phyloP scores from a whole-genome alignment of 2,329 filamentous ascomycete genomes.

The Neonectria punicea region DNA sequence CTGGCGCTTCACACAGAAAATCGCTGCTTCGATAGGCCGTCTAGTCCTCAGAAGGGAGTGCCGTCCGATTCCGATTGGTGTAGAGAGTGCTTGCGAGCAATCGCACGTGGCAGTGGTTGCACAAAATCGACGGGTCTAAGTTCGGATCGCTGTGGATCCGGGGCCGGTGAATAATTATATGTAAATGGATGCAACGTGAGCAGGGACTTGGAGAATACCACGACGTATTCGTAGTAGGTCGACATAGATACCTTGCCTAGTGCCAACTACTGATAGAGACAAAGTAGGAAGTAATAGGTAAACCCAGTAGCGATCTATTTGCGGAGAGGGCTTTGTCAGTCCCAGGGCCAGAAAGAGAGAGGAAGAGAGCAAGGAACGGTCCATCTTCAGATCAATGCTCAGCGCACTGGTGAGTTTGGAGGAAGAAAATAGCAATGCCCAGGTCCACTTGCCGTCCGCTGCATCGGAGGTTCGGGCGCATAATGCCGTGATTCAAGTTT shows the following conservation, averaged over 20 bases:
- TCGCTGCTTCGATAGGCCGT: slow-evolving; percentile 14
- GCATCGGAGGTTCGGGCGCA: slow-evolving; percentile 16
- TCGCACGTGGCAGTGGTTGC: slow-evolving; percentile 40
- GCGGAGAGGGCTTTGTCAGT: slow-evolving; percentile 2
- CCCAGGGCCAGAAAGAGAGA: background rate
- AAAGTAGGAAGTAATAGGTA: slow-evolving; percentile 11
- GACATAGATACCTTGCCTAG: background rate
- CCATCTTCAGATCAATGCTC: slow-evolving; percentile 27
- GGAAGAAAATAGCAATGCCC: slow-evolving; percentile 12
- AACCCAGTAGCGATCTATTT: slow-evolving; percentile 11
- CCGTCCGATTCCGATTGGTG: slow-evolving; percentile 35
- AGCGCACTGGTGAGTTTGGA: slow-evolving; percentile 22
- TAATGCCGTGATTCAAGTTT: slow-evolving; percentile 21
- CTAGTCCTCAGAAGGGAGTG: slow-evolving; percentile 16
- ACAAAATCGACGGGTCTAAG: slow-evolving; percentile 42
- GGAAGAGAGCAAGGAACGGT: slow-evolving; percentile 3
- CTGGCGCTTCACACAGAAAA: slow-evolving; percentile 5
- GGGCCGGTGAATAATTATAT: slow-evolving; percentile 5
- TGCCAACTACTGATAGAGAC: slow-evolving; percentile 3
- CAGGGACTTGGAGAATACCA: background rate
- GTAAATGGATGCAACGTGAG: background rate
- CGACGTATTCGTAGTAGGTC: background rate
- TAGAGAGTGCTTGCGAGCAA: slow-evolving; percentile 15
- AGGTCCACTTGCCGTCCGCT: slow-evolving; percentile 16
- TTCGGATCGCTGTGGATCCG: slow-evolving; percentile 32